These are phyloP conservation scores for Boletales sp. DNA, from an alignment of 768 basidiomycete species.

Conservation along the genomic window DNA sequence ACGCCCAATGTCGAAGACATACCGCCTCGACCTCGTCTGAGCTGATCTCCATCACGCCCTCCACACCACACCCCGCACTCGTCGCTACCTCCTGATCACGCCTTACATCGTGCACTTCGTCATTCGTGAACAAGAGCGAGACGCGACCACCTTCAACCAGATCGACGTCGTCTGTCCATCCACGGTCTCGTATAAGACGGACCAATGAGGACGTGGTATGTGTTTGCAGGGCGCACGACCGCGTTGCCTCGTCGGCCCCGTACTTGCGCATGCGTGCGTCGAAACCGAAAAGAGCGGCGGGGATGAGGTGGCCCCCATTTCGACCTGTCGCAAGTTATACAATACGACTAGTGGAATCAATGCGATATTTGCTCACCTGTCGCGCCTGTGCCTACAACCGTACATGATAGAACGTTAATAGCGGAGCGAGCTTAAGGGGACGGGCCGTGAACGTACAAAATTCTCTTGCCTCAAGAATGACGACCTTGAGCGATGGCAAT, in stretches of 20 bases:
- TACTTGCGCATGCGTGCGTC: conserved; percentile 31
- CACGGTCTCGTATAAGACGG: conserved; percentile 42
- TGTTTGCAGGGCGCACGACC: conserved; percentile 52
- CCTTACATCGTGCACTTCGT: conserved; percentile 37
- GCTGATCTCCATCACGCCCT: conserved; percentile 43
- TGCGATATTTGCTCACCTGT: conserved; percentile 47
- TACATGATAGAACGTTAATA: too few species aligned
- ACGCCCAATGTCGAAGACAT: conserved; percentile 3
- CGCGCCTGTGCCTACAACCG: conserved; percentile 59
- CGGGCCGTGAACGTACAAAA: conserved; percentile 49
- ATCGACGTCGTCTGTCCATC: conserved; percentile 52
- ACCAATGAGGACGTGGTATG: conserved; percentile 50
- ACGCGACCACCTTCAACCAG: conserved; percentile 57
- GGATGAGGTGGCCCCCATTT: conserved; percentile 75
- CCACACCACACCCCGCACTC: conserved; percentile 47
- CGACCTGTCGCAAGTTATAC: conserved; percentile 43
- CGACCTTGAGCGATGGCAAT: conserved; percentile 38
- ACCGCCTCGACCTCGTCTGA: conserved; percentile 49
- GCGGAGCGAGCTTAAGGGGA: background rate
- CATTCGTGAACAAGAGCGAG: conserved; percentile 43
- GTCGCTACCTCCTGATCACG: conserved; percentile 53
- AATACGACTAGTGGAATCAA: background rate
- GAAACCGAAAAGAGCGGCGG: conserved; percentile 48
- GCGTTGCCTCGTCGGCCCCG: conserved; percentile 53
- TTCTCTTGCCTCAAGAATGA: conserved; percentile 80